A percentile compares a stretch with the other conserved stretches of the same genome.
Evolutionary conservation across 164 flowering plant species (phyloP).

Genomic region (Liquidambar formosana): DNA sequence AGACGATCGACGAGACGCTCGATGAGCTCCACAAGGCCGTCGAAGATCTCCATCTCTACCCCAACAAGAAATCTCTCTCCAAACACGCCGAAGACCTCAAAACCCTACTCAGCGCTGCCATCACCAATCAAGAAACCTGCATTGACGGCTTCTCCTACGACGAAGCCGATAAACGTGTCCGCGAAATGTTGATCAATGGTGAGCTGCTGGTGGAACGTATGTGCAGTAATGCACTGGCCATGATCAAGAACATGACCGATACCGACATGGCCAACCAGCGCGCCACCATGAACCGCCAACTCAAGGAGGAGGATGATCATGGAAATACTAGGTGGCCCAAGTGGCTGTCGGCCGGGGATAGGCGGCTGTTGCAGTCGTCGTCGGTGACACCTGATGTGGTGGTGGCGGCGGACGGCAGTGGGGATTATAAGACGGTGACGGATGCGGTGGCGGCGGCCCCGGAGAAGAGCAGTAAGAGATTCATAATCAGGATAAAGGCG

Average conservation of each 20-base stretch:
- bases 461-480: conserved; percentile 57
- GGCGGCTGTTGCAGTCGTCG: conserved; percentile 59
- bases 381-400: conserved; percentile 56
- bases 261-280: conserved; percentile 43
- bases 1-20: conserved; percentile 65
- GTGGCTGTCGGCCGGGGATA: conserved; percentile 78
- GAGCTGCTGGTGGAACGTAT: conserved; percentile 44
- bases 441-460: conserved; percentile 90
- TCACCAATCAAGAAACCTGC: conserved; percentile 82
- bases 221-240: conserved; percentile 83
- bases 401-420: conserved; percentile 94
- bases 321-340: conserved; percentile 44
- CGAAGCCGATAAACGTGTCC: conserved; percentile 46
- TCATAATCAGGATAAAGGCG: conserved; percentile 70
- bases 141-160: conserved; percentile 81
- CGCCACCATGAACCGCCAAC: conserved; percentile 11
- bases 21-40: conserved; percentile 59
- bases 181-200: conserved; percentile 33
- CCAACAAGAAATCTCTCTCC: conserved; percentile 39
- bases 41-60: conserved; percentile 55
- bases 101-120: conserved; percentile 63
- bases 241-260: conserved; percentile 80
- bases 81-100: conserved; percentile 66
- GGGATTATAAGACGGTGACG: conserved; percentile 61
- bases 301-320: conserved; percentile 20